Conservation (phyloP, 345 rosid species). For the Hirschfeldia incana region DNA sequence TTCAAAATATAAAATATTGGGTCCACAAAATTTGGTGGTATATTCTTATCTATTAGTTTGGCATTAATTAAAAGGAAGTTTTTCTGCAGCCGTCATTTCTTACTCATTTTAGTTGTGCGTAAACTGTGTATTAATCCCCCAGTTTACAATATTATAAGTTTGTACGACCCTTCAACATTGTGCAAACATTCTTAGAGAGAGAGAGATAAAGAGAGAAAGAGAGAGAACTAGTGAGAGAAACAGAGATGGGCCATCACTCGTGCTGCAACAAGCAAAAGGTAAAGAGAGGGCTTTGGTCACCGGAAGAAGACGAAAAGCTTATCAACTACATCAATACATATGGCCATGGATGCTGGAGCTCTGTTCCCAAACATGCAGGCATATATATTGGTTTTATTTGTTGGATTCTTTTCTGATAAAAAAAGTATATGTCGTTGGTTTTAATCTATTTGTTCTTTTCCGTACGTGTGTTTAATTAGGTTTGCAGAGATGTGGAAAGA, state of each 20-base stretch:
- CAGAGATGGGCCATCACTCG: slow-evolving; percentile 66
- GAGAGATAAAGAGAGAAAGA: background rate
- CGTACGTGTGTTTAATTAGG: slow-evolving; percentile 46
- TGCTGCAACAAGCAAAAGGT: slow-evolving; percentile 99
- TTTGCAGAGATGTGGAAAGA: slow-evolving; percentile 93
- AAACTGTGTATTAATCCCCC: slow-evolving; percentile 9
- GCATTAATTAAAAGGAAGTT: background rate
- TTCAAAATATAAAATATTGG: background rate
- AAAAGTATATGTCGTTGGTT: background rate
- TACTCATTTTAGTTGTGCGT: slow-evolving; percentile 25
- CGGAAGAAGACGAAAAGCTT: slow-evolving; percentile 99
- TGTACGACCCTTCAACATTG: slow-evolving; percentile 26
- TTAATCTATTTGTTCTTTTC: background rate
- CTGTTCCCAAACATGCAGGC: slow-evolving; percentile 96
- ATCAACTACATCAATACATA: slow-evolving; percentile 82
- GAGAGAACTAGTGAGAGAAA: slow-evolving; percentile 8
- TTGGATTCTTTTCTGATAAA: slow-evolving; percentile 3
- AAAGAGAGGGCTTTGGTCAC: slow-evolving; percentile 98
- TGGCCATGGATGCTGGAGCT: slow-evolving; percentile 99
- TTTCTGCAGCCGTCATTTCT: background rate
- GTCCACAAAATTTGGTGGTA: slow-evolving; percentile 32
- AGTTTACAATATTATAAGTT: slow-evolving; percentile 27
- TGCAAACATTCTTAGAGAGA: slow-evolving; percentile 32
- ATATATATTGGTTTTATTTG: slow-evolving; percentile 4
- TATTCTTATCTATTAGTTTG: background rate